Base-by-base conservation (phyloP, 495 filamentous ascomycete species). In the Penicillium chermesinum region DNA sequence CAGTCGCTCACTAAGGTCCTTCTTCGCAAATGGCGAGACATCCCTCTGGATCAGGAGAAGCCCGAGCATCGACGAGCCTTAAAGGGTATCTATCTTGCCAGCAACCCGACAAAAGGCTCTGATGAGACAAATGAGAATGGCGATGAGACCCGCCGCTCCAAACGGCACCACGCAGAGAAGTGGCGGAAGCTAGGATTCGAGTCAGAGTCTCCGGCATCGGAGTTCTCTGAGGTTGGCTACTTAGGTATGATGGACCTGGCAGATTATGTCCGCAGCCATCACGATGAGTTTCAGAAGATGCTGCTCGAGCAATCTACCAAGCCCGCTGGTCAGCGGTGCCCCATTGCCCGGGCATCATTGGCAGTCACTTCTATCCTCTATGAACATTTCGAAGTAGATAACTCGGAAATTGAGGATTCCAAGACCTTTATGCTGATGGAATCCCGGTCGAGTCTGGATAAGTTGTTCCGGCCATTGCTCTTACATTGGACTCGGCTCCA, bases 401-500 rank as follows among this genome's bases (percentile, higher is more conserved):
- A 88, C 58, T 84, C 87, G 2, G 89, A 93, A 43, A 68, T 85
- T 48, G 87, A 91, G 50, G 91, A 95, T 54, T 71, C 79, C 4
- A 87, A 89, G 62, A 82, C 75, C 9, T 93, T 91, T 52, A 74
- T 87, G 48, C 65, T 84, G 2, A 66, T 93, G 38, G 91, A 95
- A 49, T 87, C 87, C 16, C 78, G 81, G 17, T 80, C 85, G 21
- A 82, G 87, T 36, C 80, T 94, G 53, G 93, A 99, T 63, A 86
- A 82, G 60, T 67, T 94, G 16, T 97, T 96, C 71, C 82, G 82
- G 18, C 94, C 93, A 1, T 67, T 96, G 38, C 72, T 97, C 32
- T 75, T 99, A 20, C 94, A 97, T 52, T 99, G 93, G 93, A 89
- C 88, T 3, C 74, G 89, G n/a, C 66, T 99, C n/a, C 93, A 99